Conservation (phyloP, 2,329 filamentous ascomycete genomes). For the Pyrenochaeta sp. region DNA sequence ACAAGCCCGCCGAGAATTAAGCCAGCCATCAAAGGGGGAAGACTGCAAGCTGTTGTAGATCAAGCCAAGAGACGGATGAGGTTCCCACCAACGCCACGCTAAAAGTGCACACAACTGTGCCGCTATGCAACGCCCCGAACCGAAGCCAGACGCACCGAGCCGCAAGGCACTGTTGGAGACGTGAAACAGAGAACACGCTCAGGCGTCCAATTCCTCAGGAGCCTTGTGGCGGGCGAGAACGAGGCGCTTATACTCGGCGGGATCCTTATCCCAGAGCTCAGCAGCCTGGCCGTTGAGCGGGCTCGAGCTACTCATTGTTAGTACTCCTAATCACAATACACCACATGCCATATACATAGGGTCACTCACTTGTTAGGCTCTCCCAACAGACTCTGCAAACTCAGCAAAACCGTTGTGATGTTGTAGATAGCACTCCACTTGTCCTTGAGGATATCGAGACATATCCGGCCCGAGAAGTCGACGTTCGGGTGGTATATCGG, state of each 20-base stretch:
- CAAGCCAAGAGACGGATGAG: not conserved
- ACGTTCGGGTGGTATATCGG: conserved; percentile 99
- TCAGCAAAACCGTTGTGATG: conserved; percentile 90
- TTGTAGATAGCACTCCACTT: conserved; percentile 99
- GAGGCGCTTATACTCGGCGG: conserved; percentile 82
- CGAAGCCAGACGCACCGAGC: conserved; percentile 11
- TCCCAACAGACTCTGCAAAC: conserved; percentile 91
- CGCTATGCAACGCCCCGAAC: conserved; percentile 3
- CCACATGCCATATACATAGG: not conserved
- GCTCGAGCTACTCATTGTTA: conserved; percentile 70
- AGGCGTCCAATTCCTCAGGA: conserved; percentile 54
- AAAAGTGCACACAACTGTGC: conserved; percentile 8
- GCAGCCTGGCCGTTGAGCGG: conserved; percentile 96
- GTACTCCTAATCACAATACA: conserved; percentile 7
- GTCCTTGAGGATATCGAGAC: conserved; percentile 97
- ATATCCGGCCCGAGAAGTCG: conserved; percentile 96
- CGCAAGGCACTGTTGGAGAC: conserved; percentile 5
- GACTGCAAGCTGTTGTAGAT: not conserved
- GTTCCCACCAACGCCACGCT: conserved; percentile 9
- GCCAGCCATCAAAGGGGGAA: not conserved
- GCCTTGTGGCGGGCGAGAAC: conserved; percentile 69
- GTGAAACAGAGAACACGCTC: conserved; percentile 1
- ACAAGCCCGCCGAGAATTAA: not conserved
- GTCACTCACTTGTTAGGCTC: conserved; percentile 93
- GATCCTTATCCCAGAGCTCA: conserved; percentile 91